Conservation (phyloP, 306 rosid species). For the Medicago lupulina region DNA sequence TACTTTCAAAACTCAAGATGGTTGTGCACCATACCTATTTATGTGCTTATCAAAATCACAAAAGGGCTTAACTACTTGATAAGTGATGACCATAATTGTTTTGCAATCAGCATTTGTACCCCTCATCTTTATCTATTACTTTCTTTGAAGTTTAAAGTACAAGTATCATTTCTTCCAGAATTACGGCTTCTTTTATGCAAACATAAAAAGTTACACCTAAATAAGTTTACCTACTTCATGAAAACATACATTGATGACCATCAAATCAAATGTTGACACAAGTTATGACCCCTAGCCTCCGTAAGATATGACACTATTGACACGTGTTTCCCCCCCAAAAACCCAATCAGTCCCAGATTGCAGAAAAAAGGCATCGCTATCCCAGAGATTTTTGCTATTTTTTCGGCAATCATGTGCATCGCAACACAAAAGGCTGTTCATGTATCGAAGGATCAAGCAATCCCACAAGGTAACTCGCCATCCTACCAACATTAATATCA, state of each 20-base stretch:
- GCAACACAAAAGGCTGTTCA: too few species aligned
- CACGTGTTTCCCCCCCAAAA: too few species aligned
- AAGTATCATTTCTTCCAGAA: neutral
- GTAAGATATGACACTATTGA: too few species aligned
- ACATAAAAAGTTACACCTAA: neutral
- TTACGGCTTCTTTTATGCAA: conserved; percentile 5
- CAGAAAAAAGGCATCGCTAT: too few species aligned
- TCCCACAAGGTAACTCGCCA: too few species aligned
- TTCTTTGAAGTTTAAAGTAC: neutral
- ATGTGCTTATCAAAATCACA: neutral
- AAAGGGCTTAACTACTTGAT: conserved; percentile 14
- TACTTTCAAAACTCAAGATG: neutral
- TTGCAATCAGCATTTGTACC: conserved; percentile 1
- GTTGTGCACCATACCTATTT: conserved; percentile 3
- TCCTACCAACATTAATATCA: neutral
- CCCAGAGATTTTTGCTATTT: too few species aligned
- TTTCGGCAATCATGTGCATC: too few species aligned
- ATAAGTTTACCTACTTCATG: conserved; percentile 6
- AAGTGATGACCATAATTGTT: conserved; percentile 15
- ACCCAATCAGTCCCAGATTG: too few species aligned
- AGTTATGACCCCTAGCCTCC: too few species aligned
- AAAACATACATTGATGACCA: conserved; percentile 11
- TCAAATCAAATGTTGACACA: conserved; percentile 1
- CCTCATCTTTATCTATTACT: conserved; percentile 10
- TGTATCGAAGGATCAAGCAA: too few species aligned